Evolutionary conservation across 345 rosid genomes (phyloP).

Genomic region (Linum lewisii): DNA sequence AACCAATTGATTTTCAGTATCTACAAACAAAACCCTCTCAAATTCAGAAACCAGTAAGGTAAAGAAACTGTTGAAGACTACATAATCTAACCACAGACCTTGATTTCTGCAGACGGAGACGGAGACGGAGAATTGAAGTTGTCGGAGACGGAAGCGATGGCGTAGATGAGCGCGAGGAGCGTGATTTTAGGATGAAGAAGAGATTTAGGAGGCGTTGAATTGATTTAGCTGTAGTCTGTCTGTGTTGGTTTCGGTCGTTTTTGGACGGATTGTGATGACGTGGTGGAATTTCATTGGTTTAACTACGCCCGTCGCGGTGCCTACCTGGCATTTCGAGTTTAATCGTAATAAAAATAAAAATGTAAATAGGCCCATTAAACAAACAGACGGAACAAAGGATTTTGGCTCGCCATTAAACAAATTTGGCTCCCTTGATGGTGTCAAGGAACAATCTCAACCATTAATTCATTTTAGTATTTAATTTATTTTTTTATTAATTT

Average conservation of each 20-base stretch:
- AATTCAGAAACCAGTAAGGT: conserved; percentile 6
- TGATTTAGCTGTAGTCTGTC: too few relatives aligned
- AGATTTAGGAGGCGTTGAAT: not conserved
- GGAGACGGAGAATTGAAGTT: conserved; percentile 75
- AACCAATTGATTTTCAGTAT: conserved; percentile 79
- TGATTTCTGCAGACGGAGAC: conserved; percentile 68
- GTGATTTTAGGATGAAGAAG: not conserved
- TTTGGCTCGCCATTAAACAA: too few relatives aligned
- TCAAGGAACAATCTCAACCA: too few relatives aligned
- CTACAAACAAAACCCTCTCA: conserved; percentile 29
- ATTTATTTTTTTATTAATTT: too few relatives aligned
- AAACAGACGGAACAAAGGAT: too few relatives aligned
- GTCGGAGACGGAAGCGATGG: conserved; percentile 73
- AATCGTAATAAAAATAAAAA: too few relatives aligned
- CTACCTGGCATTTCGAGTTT: not conserved
- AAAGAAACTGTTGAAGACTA: not conserved
- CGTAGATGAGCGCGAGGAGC: conserved; percentile 67
- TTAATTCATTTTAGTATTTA: too few relatives aligned
- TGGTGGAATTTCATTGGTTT: not conserved
- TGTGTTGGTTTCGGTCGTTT: not conserved
- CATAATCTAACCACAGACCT: conserved; percentile 33
- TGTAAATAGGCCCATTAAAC: too few relatives aligned
- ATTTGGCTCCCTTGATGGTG: too few relatives aligned
- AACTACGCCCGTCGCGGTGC: not conserved
- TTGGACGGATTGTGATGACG: not conserved